Evolutionary conservation across 2,329 filamentous ascomycete genomes (phyloP).

Genomic region (Cladophialophora immunda): DNA sequence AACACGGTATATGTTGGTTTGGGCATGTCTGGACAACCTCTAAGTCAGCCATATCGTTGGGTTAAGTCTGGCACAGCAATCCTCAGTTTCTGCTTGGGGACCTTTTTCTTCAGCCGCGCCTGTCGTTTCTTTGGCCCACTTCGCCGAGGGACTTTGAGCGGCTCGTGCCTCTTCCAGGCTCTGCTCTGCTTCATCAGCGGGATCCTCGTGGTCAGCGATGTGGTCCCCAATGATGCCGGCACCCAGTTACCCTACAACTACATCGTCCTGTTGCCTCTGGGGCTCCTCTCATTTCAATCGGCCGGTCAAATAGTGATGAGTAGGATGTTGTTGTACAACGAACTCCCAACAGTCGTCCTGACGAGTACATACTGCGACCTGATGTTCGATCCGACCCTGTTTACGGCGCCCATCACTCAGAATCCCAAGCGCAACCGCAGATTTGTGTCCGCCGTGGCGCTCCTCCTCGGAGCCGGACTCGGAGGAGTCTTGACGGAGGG

Average conservation of each 20-base stretch:
- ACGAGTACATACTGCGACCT: conserved; percentile 57
- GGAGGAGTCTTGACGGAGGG: conserved; percentile 52
- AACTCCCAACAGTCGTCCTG: conserved; percentile 56
- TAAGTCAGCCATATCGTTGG: conserved; percentile 50
- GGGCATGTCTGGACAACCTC: conserved; percentile 50
- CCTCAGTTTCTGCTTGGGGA: conserved; percentile 47
- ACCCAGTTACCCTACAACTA: conserved; percentile 30
- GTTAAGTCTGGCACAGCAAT: conserved; percentile 53
- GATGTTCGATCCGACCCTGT: conserved; percentile 49
- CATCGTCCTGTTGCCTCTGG: conserved; percentile 46
- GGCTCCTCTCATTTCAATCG: conserved; percentile 51
- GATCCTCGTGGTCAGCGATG: conserved; percentile 45
- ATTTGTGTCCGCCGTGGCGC: conserved; percentile 45
- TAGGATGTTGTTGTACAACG: conserved; percentile 52
- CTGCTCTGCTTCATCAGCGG: conserved; percentile 39
- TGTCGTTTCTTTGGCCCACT: conserved; percentile 46
- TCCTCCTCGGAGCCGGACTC: conserved; percentile 51
- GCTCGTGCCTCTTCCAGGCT: conserved; percentile 51
- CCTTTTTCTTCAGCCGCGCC: conserved; percentile 49
- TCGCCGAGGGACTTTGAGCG: conserved; percentile 50
- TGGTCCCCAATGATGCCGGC: conserved; percentile 42
- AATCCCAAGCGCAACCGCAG: conserved; percentile 53
- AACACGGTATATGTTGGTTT: conserved; percentile 55
- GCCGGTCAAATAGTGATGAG: conserved; percentile 54
- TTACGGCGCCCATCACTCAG: conserved; percentile 44